Evolutionary conservation across 192 early-diverging fungal genomes (phyloP).

Genomic region (Umbelopsis sp.): DNA sequence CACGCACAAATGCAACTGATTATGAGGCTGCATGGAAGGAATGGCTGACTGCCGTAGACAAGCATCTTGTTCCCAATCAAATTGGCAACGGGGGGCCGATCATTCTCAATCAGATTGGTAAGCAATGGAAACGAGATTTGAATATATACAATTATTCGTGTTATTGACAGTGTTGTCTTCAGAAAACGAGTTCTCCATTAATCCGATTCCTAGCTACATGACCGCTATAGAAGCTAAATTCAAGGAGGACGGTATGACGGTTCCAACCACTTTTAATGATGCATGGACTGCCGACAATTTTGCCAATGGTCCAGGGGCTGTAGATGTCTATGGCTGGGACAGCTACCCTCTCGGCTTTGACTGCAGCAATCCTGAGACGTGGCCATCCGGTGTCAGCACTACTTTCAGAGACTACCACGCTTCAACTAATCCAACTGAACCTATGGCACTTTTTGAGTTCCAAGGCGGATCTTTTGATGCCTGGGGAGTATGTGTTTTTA

Average conservation of each 20-base stretch:
- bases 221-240: neutral
- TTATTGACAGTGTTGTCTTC: neutral
- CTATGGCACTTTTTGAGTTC: neutral
- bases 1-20: neutral
- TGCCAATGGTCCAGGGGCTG: neutral
- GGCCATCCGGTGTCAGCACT: neutral
- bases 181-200: neutral
- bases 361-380: neutral
- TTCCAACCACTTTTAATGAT: slow-evolving; percentile 20
- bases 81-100: slow-evolving; percentile 11
- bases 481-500: neutral
- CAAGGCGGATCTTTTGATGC: neutral
- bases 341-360: slow-evolving; percentile 19
- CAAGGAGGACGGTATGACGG: slow-evolving; percentile 1
- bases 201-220: slow-evolving; percentile 2
- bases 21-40: slow-evolving; percentile 16
- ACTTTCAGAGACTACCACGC: neutral
- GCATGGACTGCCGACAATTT: neutral
- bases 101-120: slow-evolving; percentile 21
- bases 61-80: neutral
- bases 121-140: neutral
- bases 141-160: neutral
- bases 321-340: slow-evolving; percentile 20
- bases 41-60: slow-evolving; percentile 22
- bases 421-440: neutral